Base-by-base conservation (phyloP, 257 asterid species). In the Catharanthus roseus region DNA sequence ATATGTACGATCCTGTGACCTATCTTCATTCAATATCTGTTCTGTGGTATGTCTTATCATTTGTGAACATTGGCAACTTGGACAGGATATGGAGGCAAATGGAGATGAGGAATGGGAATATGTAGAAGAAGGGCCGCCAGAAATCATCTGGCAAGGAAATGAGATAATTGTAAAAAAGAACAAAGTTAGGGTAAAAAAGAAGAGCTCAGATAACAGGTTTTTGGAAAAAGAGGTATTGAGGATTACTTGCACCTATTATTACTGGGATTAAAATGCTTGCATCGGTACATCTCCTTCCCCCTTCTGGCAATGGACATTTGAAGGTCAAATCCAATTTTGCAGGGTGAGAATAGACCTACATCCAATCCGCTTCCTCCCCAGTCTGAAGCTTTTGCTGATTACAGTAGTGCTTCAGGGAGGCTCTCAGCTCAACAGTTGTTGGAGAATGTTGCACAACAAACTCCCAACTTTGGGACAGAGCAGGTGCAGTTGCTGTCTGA, bases 401-500 rank as follows among this genome's bases (percentile, higher is more conserved):
- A 77, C 85, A 84, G 76, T 77, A 83, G 76, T 80, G 82, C 78
- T 45, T 69, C 92, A 49, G 34, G 45, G 11, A 24, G n/a, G 63
- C 84, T 85, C 76, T 89, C 99, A 65, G 99, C 97, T 68, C 90
- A 88, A 82, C 87, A 89, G 82, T 77, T 93, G 68, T 80, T 93
- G 81, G 87, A 89, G 71, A 82, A 82, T 82, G 95, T 91, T 76
- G 97, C 96, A 58, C 90, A 86, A 56, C 96, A 93, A 80, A 88
- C 91, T 86, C 99, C 99, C 5, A 93, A 93, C 76, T 93, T 93
- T 76, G 99, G 99, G 69, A 93, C 99, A 33, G 97, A 93, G 83
- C 97, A 85, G 92, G 99, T 89, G 74, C 36, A 72, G 12, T 68
- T 71, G 41, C 49, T 57, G 53, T 72, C 38, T 60, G 28, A 69